A percentile compares a stretch with the other conserved stretches of the same genome.
phyloP scores from a whole-genome alignment of 441 rosid species.

The Raphanus hybrid region DNA sequence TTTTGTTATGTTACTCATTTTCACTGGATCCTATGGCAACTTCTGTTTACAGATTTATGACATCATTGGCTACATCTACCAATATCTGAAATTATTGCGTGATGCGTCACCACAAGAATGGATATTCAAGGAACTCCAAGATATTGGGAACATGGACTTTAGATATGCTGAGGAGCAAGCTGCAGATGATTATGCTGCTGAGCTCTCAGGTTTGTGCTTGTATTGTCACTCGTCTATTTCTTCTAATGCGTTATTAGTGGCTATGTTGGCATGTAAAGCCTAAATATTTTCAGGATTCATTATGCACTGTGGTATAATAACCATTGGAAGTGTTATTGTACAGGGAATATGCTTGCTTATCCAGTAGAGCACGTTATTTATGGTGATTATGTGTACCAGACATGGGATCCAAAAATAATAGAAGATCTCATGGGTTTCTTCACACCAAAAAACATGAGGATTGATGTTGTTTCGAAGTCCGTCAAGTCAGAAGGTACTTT shows the following conservation, averaged over 20 bases:
- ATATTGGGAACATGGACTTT: conserved; percentile 94
- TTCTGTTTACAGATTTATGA: conserved; percentile 67
- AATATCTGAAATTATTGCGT: conserved; percentile 79
- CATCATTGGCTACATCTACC: conserved; percentile 83
- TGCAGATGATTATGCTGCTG: conserved; percentile 97
- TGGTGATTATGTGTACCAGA: conserved; percentile 78
- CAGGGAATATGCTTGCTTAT: conserved; percentile 87
- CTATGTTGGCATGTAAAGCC: conserved; percentile 21
- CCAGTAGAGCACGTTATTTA: conserved; percentile 87
- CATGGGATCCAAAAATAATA: conserved; percentile 86
- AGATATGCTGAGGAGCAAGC: conserved; percentile 95
- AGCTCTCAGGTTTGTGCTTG: conserved; percentile 79
- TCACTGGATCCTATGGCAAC: conserved; percentile 10
- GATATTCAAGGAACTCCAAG: conserved; percentile 98
- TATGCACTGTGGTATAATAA: conserved; percentile 28
- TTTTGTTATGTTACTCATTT: conserved; percentile 30
- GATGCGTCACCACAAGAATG: conserved; percentile 87
- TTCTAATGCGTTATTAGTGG: conserved; percentile 3
- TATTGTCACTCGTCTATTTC: conserved; percentile 29
- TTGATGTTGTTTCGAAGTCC: conserved; percentile 86
- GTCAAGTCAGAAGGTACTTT: conserved; percentile 64
- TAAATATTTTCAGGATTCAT: conserved; percentile 1
- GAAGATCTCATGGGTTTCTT: conserved; percentile 67
- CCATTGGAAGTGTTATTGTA: conserved; percentile 30
- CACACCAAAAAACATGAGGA: conserved; percentile 90